Conservation (phyloP, 208 protist genomes). For the Angomonas desouzai region DNA sequence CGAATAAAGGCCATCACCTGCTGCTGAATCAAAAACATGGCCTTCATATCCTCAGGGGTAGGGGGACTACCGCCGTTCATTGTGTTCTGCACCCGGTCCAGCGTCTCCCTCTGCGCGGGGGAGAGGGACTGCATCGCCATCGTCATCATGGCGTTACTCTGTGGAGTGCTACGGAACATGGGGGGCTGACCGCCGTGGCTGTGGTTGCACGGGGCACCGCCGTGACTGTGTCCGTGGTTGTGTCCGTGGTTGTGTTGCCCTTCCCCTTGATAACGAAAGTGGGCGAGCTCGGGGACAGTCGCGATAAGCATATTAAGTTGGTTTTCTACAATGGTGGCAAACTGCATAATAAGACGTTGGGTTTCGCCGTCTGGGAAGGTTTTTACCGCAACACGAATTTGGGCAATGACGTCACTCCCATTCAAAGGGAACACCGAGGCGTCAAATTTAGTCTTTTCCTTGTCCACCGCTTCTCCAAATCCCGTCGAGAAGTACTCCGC, state of each 20-base stretch:
- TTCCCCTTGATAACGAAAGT: conserved; percentile 23
- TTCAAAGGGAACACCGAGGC: conserved; percentile 11
- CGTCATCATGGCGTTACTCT: conserved; percentile 48
- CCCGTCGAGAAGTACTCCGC: conserved; percentile 33
- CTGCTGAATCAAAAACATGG: conserved; percentile 73
- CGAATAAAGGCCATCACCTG: conserved; percentile 73
- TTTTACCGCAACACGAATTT: conserved; percentile 45
- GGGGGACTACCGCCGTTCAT: conserved; percentile 52
- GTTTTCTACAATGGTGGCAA: conserved; percentile 55
- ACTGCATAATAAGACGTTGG: conserved; percentile 45
- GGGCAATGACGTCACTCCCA: conserved; percentile 34
- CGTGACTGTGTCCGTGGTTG: conserved; percentile 29
- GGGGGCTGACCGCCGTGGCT: conserved; percentile 18
- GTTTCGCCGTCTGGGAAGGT: conserved; percentile 58
- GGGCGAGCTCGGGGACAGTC: conserved; percentile 31
- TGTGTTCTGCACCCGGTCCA: conserved; percentile 54
- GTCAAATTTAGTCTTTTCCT: not conserved
- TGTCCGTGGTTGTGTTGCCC: conserved; percentile 20
- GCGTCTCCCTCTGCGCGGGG: conserved; percentile 37
- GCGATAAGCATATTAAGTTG: conserved; percentile 41
- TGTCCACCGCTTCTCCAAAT: conserved; percentile 10
- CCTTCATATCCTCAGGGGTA: conserved; percentile 49
- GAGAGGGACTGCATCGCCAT: conserved; percentile 73
- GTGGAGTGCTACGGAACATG: conserved; percentile 18
- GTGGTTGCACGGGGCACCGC: conserved; percentile 22